These are phyloP conservation scores for Cytospora chrysosperma DNA, from an alignment of 2,329 filamentous ascomycete genomes.

Conservation along the genomic window DNA sequence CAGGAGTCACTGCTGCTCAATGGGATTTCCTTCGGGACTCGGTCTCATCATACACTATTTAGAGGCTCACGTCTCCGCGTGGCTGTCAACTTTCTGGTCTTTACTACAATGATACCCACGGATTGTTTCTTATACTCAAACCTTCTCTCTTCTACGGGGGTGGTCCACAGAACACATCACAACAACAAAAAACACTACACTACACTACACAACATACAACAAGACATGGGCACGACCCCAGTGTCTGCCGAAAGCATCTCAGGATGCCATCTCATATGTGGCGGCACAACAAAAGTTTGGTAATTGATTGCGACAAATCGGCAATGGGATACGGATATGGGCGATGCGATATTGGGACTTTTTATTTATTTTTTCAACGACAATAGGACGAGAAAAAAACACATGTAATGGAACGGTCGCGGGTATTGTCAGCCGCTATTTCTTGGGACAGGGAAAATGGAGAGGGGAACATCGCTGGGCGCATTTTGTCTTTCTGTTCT, in stretches of 20 bases:
- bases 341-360: constrained; percentile 7
- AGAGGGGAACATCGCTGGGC: constrained; percentile 10
- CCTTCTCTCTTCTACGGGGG: neutral
- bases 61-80: constrained; percentile 23
- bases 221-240: neutral
- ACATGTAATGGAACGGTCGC: constrained; percentile 19
- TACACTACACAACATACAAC: neutral
- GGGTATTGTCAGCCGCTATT: constrained; percentile 6
- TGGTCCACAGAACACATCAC: neutral
- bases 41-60: constrained; percentile 20
- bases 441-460: neutral
- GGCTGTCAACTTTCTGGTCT: constrained; percentile 24
- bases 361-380: neutral
- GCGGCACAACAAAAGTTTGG: constrained; percentile 1
- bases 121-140: constrained; percentile 14
- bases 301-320: neutral
- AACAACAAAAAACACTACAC: constrained; percentile 5
- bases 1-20: neutral
- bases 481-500: constrained; percentile 12
- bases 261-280: constrained; percentile 3
- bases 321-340: constrained; percentile 5
- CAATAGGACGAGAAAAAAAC: neutral
- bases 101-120: constrained; percentile 25
- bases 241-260: neutral
- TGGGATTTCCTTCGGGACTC: constrained; percentile 17